phyloP scores from a whole-genome alignment of 2,329 filamentous ascomycete species.

The Lecanicillium sp. region DNA sequence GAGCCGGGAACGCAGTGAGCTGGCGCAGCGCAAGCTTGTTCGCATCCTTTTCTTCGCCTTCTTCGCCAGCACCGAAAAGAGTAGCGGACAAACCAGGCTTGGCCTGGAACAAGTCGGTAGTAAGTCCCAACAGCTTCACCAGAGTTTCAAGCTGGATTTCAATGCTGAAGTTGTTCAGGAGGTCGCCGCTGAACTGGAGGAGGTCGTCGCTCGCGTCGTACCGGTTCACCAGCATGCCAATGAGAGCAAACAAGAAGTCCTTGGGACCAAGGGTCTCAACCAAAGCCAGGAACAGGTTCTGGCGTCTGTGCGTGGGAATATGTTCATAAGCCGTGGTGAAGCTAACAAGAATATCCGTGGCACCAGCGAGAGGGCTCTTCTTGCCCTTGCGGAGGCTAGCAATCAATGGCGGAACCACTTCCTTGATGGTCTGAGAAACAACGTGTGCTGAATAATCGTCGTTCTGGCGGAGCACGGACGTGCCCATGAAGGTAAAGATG shows the following conservation, averaged over 20 bases:
- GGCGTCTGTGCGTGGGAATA: slow-evolving; percentile 78
- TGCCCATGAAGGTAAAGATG: slow-evolving; percentile 97
- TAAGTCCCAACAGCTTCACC: slow-evolving; percentile 67
- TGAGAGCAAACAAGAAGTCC: slow-evolving; percentile 80
- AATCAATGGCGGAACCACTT: slow-evolving; percentile 87
- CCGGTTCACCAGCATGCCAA: slow-evolving; percentile 85
- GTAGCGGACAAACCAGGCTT: slow-evolving; percentile 67
- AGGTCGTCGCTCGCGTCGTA: slow-evolving; percentile 73
- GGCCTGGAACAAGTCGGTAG: slow-evolving; percentile 66
- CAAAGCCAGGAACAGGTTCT: slow-evolving; percentile 75
- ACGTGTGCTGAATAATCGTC: slow-evolving; percentile 97
- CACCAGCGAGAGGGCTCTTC: slow-evolving; percentile 69
- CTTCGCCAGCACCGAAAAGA: slow-evolving; percentile 54
- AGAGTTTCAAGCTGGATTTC: slow-evolving; percentile 72
- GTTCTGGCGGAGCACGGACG: slow-evolving; percentile 80
- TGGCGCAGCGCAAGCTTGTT: slow-evolving; percentile 45
- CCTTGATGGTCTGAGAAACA: slow-evolving; percentile 88
- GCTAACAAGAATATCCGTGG: slow-evolving; percentile 84
- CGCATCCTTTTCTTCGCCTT: slow-evolving; percentile 38
- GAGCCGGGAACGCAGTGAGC: slow-evolving; percentile 47
- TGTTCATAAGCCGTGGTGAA: slow-evolving; percentile 97
- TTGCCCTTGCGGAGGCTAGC: slow-evolving; percentile 76
- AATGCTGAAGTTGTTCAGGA: slow-evolving; percentile 66
- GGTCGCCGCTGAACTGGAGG: slow-evolving; percentile 64
- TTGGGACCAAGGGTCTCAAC: slow-evolving; percentile 76